Conservation (phyloP, 2,329 filamentous ascomycete species). For the Xylaria multiplex region DNA sequence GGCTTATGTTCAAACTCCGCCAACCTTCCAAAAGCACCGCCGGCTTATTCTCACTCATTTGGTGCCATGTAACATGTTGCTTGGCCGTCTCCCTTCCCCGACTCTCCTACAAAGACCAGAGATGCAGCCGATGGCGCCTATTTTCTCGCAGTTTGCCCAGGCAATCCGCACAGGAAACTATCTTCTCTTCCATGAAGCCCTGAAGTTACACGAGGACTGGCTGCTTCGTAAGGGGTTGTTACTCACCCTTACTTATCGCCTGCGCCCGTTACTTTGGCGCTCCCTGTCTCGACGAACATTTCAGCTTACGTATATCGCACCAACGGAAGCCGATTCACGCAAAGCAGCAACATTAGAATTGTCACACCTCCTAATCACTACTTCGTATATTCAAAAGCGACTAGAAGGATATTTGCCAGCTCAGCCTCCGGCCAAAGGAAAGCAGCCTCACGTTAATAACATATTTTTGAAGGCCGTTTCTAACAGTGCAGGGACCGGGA, state of each 20-base stretch:
- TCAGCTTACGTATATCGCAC: slow-evolving; percentile 78
- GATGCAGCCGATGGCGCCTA: slow-evolving; percentile 68
- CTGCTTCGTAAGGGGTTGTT: slow-evolving; percentile 80
- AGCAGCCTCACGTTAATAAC: slow-evolving; percentile 58
- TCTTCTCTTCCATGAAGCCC: slow-evolving; percentile 74
- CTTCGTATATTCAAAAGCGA: slow-evolving; percentile 71
- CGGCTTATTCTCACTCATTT: slow-evolving; percentile 84
- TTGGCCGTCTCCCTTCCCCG: slow-evolving; percentile 82
- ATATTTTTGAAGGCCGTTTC: slow-evolving; percentile 64
- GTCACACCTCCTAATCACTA: slow-evolving; percentile 71
- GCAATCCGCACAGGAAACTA: slow-evolving; percentile 81
- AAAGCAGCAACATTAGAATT: slow-evolving; percentile 81
- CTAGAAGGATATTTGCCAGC: slow-evolving; percentile 67
- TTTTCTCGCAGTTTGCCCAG: slow-evolving; percentile 77
- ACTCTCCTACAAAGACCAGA: slow-evolving; percentile 75
- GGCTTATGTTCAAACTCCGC: slow-evolving; percentile 77
- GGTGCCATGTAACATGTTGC: slow-evolving; percentile 81
- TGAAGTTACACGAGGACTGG: slow-evolving; percentile 74
- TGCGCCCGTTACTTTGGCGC: slow-evolving; percentile 86
- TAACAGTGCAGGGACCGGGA: slow-evolving; percentile 54
- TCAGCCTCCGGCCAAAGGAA: slow-evolving; percentile 45
- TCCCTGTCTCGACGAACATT: slow-evolving; percentile 82
- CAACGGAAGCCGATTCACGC: slow-evolving; percentile 63
- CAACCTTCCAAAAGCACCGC: slow-evolving; percentile 75
- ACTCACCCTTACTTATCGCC: slow-evolving; percentile 77